These are phyloP conservation scores for Amorphotheca resinae DNA, from an alignment of 495 filamentous ascomycete genomes.

Conservation along the genomic window DNA sequence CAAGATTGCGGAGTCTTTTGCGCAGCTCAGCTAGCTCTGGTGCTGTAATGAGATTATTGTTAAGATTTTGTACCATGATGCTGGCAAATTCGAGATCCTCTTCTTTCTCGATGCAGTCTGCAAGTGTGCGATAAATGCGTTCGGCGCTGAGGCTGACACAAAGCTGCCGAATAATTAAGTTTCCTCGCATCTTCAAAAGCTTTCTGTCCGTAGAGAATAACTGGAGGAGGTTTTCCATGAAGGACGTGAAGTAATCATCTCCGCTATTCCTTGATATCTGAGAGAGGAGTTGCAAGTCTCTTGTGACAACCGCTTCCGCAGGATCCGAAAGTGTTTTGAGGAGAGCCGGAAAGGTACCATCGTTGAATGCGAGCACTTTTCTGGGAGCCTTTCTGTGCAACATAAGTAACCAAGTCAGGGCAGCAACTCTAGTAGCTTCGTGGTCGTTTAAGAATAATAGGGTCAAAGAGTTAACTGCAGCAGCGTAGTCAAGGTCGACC, in stretches of 20 bases:
- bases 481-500: conserved; percentile 86
- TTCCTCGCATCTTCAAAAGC: conserved; percentile 83
- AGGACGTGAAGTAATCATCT: conserved; percentile 91
- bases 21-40: conserved; percentile 85
- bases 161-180: conserved; percentile 90
- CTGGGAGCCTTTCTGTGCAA: conserved; percentile 86
- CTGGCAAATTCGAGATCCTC: conserved; percentile 97
- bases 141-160: conserved; percentile 88
- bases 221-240: conserved; percentile 94
- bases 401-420: conserved; percentile 94
- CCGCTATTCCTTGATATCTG: conserved; percentile 95
- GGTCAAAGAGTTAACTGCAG: conserved; percentile 89
- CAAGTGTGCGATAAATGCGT: conserved; percentile 89
- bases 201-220: conserved; percentile 89
- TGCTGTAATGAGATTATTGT: conserved; percentile 97
- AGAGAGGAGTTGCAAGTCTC: conserved; percentile 85
- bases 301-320: conserved; percentile 88
- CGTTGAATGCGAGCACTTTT: conserved; percentile 91
- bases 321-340: conserved; percentile 96
- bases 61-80: conserved; percentile 99
- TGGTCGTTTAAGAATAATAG: conserved; percentile 92
- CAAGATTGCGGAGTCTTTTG: conserved; percentile 79
- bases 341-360: conserved; percentile 91
- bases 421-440: conserved; percentile 87
- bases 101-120: conserved; percentile 95